These are phyloP conservation scores for Bondarzewia mesenterica DNA, from an alignment of 1,284 basidiomycete genomes.

Conservation along the genomic window DNA sequence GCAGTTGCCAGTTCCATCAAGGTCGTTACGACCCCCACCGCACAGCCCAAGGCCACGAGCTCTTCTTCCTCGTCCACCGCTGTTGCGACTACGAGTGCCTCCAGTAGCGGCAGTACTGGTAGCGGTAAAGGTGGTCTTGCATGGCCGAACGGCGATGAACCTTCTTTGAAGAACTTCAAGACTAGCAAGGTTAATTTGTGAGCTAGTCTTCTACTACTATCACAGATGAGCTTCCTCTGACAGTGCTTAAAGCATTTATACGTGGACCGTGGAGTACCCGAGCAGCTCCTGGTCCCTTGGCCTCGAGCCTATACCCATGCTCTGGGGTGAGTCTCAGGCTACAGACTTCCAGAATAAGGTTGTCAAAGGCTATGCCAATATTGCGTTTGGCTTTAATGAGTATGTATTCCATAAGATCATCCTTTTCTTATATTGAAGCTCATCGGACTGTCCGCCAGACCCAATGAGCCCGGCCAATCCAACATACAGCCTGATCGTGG, in stretches of 20 bases:
- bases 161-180: constrained; percentile 38
- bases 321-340: constrained; percentile 54
- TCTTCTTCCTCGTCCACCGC: constrained; percentile 6
- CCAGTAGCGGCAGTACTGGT: constrained; percentile 13
- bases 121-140: constrained; percentile 50
- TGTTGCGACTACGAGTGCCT: constrained; percentile 13
- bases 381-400: constrained; percentile 67
- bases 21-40: background rate
- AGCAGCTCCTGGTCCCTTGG: constrained; percentile 29
- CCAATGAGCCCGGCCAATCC: constrained; percentile 54
- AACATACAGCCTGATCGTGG: constrained; percentile 47
- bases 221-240: constrained; percentile 3
- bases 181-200: constrained; percentile 37
- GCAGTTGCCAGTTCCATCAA: constrained; percentile 10
- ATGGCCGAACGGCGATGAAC: constrained; percentile 51
- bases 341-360: constrained; percentile 35
- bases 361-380: constrained; percentile 39
- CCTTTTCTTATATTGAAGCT: background rate
- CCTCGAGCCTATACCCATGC: constrained; percentile 53
- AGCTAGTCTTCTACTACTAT: constrained; percentile 17
- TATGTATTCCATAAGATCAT: constrained; percentile 29
- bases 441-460: constrained; percentile 28
- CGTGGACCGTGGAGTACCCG: constrained; percentile 44
- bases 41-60: background rate
- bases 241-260: constrained; percentile 38